Conservation (phyloP, 2,329 filamentous ascomycete genomes). For the Calonectria honghensis region DNA sequence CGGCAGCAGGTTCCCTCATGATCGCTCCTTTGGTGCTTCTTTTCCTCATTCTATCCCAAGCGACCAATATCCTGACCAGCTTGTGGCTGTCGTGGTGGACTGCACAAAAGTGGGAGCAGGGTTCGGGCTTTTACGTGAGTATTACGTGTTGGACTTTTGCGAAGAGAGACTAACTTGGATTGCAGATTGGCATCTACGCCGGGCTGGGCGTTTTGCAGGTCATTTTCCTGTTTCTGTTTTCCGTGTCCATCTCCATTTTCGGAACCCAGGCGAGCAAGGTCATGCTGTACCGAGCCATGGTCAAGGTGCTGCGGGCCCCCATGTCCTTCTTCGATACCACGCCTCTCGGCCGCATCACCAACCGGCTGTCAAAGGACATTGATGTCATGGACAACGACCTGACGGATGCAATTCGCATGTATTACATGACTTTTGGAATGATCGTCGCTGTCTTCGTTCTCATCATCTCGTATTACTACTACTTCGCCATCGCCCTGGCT, state of each 20-base stretch:
- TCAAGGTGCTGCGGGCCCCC: background rate
- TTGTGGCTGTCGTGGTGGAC: constrained; percentile 26
- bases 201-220: constrained; percentile 14
- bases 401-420: constrained; percentile 93
- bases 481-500: constrained; percentile 80
- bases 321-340: constrained; percentile 88
- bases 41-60: constrained; percentile 2
- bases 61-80: constrained; percentile 17
- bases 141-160: background rate
- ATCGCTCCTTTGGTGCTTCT: constrained; percentile 10
- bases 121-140: constrained; percentile 10
- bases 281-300: constrained; percentile 24
- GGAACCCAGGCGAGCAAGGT: constrained; percentile 22
- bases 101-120: background rate
- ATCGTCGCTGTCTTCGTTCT: constrained; percentile 89
- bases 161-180: background rate
- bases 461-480: constrained; percentile 95
- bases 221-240: constrained; percentile 16
- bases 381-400: constrained; percentile 92
- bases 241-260: constrained; percentile 6
- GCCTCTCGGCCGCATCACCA: constrained; percentile 92
- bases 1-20: constrained; percentile 12
- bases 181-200: constrained; percentile 18
- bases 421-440: constrained; percentile 88
- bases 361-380: constrained; percentile 94